phyloP scores from a whole-genome alignment of 2,329 filamentous ascomycete species.

The Basipetospora chlamydospora region DNA sequence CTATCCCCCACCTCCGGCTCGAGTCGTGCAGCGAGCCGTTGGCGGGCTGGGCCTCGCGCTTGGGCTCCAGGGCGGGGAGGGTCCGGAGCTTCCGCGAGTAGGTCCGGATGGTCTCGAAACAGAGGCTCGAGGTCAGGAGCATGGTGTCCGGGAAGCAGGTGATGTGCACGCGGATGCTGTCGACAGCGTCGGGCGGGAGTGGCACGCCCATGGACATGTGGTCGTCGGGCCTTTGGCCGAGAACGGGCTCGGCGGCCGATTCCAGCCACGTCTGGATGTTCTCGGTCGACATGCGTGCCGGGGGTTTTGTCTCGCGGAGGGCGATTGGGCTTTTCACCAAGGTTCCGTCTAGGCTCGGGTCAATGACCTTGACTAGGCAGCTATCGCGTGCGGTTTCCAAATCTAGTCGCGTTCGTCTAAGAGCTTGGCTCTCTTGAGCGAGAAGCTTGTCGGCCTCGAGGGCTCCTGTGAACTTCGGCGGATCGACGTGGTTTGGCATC shows the following conservation, averaged over 20 bases:
- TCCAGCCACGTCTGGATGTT: slow-evolving; percentile 4
- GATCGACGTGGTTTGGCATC: too few relatives aligned
- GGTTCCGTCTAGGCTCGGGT: too few relatives aligned
- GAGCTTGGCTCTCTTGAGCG: too few relatives aligned
- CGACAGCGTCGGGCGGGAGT: slow-evolving; percentile 36
- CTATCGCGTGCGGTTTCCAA: too few relatives aligned
- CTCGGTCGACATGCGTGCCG: too few relatives aligned
- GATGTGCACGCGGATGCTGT: slow-evolving; percentile 38
- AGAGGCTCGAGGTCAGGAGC: slow-evolving; percentile 38
- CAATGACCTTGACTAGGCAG: too few relatives aligned
- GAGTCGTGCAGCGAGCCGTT: not conserved
- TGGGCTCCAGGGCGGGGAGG: slow-evolving; percentile 6
- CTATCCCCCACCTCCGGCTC: slow-evolving; percentile 8
- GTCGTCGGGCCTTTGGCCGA: not conserved
- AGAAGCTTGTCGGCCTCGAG: too few relatives aligned
- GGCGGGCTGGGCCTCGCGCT: not conserved
- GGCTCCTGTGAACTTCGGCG: too few relatives aligned
- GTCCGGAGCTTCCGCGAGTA: slow-evolving; percentile 39
- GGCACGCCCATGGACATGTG: slow-evolving; percentile 21
- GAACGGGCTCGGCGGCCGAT: not conserved
- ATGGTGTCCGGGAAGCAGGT: slow-evolving; percentile 45
- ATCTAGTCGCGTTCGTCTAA: too few relatives aligned
- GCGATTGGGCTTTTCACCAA: too few relatives aligned
- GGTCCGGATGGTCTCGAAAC: slow-evolving; percentile 41
- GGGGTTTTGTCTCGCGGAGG: too few relatives aligned